These are phyloP conservation scores for Golubevia pallescens DNA, from an alignment of 1,284 basidiomycete genomes.

Conservation along the genomic window DNA sequence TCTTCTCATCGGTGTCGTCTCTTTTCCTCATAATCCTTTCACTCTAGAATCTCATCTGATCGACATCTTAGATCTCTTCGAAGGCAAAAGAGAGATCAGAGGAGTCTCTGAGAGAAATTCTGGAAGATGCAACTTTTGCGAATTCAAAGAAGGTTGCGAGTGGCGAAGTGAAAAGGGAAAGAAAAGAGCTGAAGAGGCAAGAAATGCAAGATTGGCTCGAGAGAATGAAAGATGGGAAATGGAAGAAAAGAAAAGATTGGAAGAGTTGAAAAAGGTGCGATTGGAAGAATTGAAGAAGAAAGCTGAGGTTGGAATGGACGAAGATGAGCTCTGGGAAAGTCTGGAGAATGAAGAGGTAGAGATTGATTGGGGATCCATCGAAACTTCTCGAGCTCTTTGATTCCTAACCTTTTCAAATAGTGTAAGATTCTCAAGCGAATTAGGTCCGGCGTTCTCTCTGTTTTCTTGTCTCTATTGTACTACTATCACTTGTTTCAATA, in stretches of 20 bases:
- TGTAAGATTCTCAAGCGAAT: no score
- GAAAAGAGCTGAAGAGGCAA: constrained; percentile 6
- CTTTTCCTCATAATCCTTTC: constrained; percentile 18
- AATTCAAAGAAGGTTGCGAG: constrained; percentile 48
- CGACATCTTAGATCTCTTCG: constrained; percentile 31
- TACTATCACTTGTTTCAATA: no score
- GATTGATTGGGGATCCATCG: neutral
- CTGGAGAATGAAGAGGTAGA: neutral
- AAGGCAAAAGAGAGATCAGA: constrained; percentile 20
- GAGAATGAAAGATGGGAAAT: neutral
- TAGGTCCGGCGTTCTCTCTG: no score
- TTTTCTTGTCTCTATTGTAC: no score
- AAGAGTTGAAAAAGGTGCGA: neutral
- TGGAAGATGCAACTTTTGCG: constrained; percentile 40
- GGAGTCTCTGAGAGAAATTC: constrained; percentile 33
- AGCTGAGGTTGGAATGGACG: neutral
- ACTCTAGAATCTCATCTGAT: constrained; percentile 27
- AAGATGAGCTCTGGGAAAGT: neutral
- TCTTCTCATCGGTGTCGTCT: constrained; percentile 22
- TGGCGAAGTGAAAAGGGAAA: constrained; percentile 33
- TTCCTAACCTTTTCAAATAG: no score
- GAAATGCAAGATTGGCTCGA: neutral
- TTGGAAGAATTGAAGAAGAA: neutral
- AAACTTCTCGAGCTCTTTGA: no score
- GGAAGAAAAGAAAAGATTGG: neutral